These are phyloP conservation scores for Pholiota molesta DNA, from an alignment of 768 basidiomycete genomes.

Conservation along the genomic window DNA sequence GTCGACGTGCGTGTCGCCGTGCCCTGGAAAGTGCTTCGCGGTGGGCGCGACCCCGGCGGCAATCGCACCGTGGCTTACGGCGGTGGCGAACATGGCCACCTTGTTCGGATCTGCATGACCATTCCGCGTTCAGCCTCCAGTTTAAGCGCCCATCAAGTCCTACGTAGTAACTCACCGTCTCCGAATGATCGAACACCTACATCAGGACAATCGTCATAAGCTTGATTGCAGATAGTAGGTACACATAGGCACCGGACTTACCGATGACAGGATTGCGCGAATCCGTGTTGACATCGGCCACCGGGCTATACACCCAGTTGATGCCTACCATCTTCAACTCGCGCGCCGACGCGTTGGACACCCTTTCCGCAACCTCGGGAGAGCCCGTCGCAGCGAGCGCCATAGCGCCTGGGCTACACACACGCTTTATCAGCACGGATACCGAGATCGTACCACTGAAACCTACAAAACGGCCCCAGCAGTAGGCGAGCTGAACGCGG, in stretches of 20 bases:
- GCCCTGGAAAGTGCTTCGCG: constrained; percentile 76
- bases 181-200: constrained; percentile 72
- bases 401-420: constrained; percentile 71
- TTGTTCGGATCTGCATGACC: constrained; percentile 49
- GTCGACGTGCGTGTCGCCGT: constrained; percentile 74
- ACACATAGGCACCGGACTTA: constrained; percentile 25
- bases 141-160: not conserved
- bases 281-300: constrained; percentile 76
- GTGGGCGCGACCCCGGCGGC: constrained; percentile 57
- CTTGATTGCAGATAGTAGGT: not conserved
- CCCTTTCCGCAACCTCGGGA: constrained; percentile 44
- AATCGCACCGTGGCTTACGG: constrained; percentile 51
- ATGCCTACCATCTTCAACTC: constrained; percentile 67
- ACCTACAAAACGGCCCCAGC: constrained; percentile 73
- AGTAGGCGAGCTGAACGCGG: constrained; percentile 58
- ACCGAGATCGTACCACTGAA: not conserved
- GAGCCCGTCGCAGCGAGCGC: constrained; percentile 61
- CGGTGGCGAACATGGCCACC: constrained; percentile 51
- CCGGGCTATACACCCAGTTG: constrained; percentile 74
- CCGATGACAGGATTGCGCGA: constrained; percentile 73
- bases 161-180: constrained; percentile 47
- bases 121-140: not conserved
- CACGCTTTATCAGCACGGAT: not conserved
- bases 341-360: constrained; percentile 49
- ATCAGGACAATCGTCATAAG: constrained; percentile 2